Conservation (phyloP, 2,329 filamentous ascomycete genomes). For the Zymoseptoria tritici region DNA sequence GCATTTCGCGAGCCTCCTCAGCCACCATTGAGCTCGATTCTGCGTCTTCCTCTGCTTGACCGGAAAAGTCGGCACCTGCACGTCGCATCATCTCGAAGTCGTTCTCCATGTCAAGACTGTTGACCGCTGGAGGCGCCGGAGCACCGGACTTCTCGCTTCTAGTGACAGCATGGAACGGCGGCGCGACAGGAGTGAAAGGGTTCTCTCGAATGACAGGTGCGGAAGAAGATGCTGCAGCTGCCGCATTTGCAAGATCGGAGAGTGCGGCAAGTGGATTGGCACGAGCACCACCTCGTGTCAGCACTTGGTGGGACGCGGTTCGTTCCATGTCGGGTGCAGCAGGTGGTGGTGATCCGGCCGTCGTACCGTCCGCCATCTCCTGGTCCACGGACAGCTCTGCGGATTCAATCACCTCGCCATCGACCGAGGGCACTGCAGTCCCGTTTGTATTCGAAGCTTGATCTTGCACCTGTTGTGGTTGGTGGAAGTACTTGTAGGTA, state of each 20-base stretch:
- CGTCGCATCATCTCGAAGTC: constrained; percentile 43
- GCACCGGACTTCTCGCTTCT: constrained; percentile 41
- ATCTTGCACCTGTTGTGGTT: constrained; percentile 31
- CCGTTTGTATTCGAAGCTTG: constrained; percentile 20
- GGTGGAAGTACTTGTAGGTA: constrained; percentile 51
- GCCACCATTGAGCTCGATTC: constrained; percentile 16
- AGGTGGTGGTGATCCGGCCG: constrained; percentile 23
- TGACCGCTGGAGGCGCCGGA: constrained; percentile 39
- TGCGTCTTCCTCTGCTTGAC: constrained; percentile 12
- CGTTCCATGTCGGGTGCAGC: constrained; percentile 50
- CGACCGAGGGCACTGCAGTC: constrained; percentile 24
- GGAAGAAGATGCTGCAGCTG: constrained; percentile 27
- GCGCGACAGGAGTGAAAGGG: constrained; percentile 40
- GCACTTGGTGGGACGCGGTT: constrained; percentile 50
- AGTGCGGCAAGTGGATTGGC: constrained; percentile 45
- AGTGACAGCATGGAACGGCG: constrained; percentile 39
- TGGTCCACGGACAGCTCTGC: constrained; percentile 22
- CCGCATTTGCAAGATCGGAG: constrained; percentile 46
- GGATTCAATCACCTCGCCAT: constrained; percentile 24
- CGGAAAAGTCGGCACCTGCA: constrained; percentile 17
- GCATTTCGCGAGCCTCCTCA: constrained; percentile 21
- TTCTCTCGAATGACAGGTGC: constrained; percentile 24
- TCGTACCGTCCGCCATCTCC: constrained; percentile 17
- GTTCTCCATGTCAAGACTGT: constrained; percentile 38
- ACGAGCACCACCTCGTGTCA: constrained; percentile 43